Percentiles rank a stretch among this genome's conserved stretches.
Evolutionary conservation across 1,284 basidiomycete species (phyloP).

Genomic region (Puccinia novopanici): DNA sequence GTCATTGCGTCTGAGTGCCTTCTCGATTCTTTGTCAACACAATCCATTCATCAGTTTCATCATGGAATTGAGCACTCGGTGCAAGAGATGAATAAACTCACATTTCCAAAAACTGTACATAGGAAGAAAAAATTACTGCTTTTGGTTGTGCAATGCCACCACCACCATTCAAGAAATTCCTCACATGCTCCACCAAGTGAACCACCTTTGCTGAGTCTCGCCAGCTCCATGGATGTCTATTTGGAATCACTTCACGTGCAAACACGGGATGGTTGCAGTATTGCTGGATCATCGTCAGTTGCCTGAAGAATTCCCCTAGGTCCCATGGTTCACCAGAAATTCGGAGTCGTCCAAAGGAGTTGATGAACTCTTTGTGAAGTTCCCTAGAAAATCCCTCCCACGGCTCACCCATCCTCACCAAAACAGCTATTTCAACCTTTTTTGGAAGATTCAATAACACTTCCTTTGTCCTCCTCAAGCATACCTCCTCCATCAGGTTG

Average conservation of each 20-base stretch:
- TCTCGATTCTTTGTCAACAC: background rate
- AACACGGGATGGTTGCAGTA: conserved; percentile 17
- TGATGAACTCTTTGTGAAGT: background rate
- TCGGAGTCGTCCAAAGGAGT: background rate
- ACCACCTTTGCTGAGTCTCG: conserved; percentile 12
- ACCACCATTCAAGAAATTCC: background rate
- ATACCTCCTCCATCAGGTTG: background rate
- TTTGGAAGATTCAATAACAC: conserved; percentile 7
- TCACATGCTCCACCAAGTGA: background rate
- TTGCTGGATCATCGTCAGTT: conserved; percentile 2
- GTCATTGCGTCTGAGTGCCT: background rate
- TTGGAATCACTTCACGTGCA: background rate
- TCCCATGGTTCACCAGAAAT: background rate
- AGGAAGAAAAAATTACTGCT: conserved; percentile 5
- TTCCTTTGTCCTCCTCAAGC: conserved; percentile 22
- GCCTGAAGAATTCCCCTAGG: background rate
- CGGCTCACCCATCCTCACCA: background rate
- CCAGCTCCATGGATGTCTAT: conserved; percentile 1
- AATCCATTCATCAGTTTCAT: background rate
- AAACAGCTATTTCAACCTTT: background rate
- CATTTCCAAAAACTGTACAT: background rate
- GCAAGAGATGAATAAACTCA: background rate
- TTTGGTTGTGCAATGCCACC: background rate
- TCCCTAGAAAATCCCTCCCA: background rate
- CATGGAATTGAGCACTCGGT: background rate